A percentile compares a stretch with the other conserved stretches of the same genome.
Conservation (phyloP, 177 flowering plant species). For the Telopea speciosissima region DNA sequence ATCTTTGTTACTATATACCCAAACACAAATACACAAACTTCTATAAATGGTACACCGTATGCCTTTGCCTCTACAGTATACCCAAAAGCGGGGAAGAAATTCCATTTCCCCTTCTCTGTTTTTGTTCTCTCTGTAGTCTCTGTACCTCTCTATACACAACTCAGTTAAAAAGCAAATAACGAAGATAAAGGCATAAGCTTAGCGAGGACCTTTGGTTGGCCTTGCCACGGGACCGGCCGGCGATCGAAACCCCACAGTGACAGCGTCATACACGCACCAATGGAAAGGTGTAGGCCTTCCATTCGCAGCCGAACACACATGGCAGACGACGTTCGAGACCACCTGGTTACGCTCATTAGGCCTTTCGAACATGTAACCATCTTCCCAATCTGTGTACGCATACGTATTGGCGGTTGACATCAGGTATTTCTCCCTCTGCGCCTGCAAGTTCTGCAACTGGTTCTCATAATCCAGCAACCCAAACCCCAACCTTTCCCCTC, state of each 20-base stretch:
- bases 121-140: no score
- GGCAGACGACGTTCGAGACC: slow-evolving; percentile 21
- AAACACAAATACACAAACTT: no score
- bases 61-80: no score
- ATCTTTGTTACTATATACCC: no score
- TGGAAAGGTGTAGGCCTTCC: slow-evolving; percentile 40
- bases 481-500: not conserved
- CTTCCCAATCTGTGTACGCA: slow-evolving; percentile 1
- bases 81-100: no score
- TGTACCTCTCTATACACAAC: no score
- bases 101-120: no score
- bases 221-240: slow-evolving; percentile 53
- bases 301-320: slow-evolving; percentile 28
- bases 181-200: not conserved
- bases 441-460: slow-evolving; percentile 17
- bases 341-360: not conserved
- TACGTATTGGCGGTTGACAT: slow-evolving; percentile 8
- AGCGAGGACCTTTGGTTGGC: slow-evolving; percentile 32
- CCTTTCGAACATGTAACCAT: not conserved
- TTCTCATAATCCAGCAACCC: slow-evolving; percentile 15
- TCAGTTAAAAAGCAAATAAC: no score
- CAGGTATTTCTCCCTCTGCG: slow-evolving; percentile 28
- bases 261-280: slow-evolving; percentile 45
- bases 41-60: no score
- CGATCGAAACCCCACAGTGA: slow-evolving; percentile 29